Evolutionary conservation across 208 protist species (phyloP).

Genomic region (Crithidia fasciculata): DNA sequence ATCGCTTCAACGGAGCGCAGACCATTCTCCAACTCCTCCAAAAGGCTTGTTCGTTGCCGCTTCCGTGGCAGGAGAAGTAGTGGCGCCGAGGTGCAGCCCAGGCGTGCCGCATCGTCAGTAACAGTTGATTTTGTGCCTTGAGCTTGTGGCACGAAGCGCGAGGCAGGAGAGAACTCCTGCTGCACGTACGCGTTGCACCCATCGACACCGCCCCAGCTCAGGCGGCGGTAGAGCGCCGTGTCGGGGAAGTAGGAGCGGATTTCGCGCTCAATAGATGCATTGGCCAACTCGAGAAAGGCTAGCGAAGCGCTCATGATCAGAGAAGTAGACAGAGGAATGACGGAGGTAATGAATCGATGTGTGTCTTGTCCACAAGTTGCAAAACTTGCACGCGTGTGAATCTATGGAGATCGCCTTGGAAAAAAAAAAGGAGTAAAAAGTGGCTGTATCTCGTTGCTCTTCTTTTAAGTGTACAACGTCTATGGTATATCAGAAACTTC

Average conservation of each 20-base stretch:
- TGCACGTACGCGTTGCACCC: neutral
- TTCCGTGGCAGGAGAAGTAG: neutral
- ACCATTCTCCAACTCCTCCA: conserved; percentile 23
- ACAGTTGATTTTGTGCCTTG: too few relatives aligned
- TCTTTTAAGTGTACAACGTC: neutral
- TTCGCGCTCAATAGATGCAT: conserved; percentile 42
- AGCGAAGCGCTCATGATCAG: neutral
- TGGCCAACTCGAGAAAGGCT: neutral
- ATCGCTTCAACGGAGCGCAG: neutral
- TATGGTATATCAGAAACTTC: neutral
- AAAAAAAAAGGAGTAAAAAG: too few relatives aligned
- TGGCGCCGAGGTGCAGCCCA: too few relatives aligned
- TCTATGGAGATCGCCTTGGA: too few relatives aligned
- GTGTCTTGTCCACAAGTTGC: neutral
- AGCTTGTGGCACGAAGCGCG: neutral
- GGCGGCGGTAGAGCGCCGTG: conserved; percentile 47
- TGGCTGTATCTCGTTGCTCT: neutral
- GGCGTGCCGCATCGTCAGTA: neutral
- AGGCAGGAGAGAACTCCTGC: conserved; percentile 14
- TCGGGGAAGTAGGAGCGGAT: conserved; percentile 57
- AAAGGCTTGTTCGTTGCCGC: conserved; percentile 15
- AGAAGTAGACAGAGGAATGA: neutral
- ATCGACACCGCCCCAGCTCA: conserved; percentile 19
- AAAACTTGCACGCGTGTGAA: too few relatives aligned
- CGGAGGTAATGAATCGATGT: conserved; percentile 10